These are phyloP conservation scores for Quillaja saponaria DNA, from an alignment of 306 rosid species.

Conservation along the genomic window DNA sequence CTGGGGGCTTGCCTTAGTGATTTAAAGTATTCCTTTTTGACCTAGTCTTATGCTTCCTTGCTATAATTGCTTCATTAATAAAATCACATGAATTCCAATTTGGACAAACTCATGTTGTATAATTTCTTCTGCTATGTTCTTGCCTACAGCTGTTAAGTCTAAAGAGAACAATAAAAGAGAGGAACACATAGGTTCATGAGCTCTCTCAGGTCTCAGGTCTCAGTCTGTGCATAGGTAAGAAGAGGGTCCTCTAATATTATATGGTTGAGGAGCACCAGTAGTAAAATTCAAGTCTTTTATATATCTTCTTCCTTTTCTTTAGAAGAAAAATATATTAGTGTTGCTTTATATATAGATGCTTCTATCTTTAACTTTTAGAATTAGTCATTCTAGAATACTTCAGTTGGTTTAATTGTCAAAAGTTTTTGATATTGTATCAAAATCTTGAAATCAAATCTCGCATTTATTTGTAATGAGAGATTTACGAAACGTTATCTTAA, in stretches of 20 bases:
- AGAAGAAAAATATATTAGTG: constrained; percentile 29
- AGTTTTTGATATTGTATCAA: too few species aligned
- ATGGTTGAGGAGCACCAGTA: constrained; percentile 25
- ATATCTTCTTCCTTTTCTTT: constrained; percentile 23
- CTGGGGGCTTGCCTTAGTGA: constrained; percentile 38
- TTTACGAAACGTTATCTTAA: too few species aligned
- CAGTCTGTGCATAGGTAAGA: too few species aligned
- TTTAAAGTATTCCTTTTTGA: constrained; percentile 46
- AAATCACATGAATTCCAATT: constrained; percentile 39
- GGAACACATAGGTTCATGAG: constrained; percentile 53
- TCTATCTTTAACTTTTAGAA: constrained; percentile 25
- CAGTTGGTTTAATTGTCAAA: too few species aligned
- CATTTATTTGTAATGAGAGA: too few species aligned
- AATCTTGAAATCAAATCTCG: too few species aligned
- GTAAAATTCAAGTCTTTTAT: constrained; percentile 25
- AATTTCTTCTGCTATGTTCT: constrained; percentile 28
- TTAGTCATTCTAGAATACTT: constrained; percentile 38
- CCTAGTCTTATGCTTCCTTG: constrained; percentile 35
- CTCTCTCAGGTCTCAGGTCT: constrained; percentile 23
- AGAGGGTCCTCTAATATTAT: constrained; percentile 19
- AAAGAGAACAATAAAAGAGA: constrained; percentile 54
- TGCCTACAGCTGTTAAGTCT: constrained; percentile 81
- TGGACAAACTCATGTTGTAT: constrained; percentile 32
- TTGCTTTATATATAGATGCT: constrained; percentile 21
- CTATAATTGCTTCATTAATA: constrained; percentile 30